Percentiles rank a stretch among this genome's conserved stretches.
These are phyloP conservation scores for Taxawa tesnikishii DNA, from an alignment of 2,329 filamentous ascomycete species.

Conservation along the genomic window DNA sequence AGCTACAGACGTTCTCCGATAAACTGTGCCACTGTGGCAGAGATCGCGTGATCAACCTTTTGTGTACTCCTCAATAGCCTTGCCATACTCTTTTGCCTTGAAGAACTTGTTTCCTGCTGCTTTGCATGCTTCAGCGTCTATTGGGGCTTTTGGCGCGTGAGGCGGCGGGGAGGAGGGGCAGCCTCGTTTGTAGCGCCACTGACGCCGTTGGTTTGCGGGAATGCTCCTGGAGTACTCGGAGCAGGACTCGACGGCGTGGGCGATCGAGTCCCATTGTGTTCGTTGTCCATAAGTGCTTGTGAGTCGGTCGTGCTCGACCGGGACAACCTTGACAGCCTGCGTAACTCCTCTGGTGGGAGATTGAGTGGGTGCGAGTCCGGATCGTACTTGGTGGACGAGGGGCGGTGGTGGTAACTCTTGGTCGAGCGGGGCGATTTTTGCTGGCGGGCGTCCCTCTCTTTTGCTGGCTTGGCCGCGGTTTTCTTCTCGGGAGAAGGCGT, in stretches of 20 bases:
- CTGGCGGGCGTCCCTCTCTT: too few species aligned
- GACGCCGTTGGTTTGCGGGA: constrained; percentile 40
- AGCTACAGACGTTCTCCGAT: constrained; percentile 9
- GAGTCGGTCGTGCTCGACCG: constrained; percentile 43
- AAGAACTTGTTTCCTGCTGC: constrained; percentile 90
- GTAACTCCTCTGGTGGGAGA: constrained; percentile 76
- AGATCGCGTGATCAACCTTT: constrained; percentile 52
- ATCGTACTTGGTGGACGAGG: constrained; percentile 35
- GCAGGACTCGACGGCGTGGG: constrained; percentile 37
- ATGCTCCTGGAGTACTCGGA: constrained; percentile 21
- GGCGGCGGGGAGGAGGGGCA: constrained; percentile 57
- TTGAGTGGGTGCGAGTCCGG: constrained; percentile 77
- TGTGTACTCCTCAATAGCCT: constrained; percentile 84
- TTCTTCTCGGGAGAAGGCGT: constrained; percentile 15
- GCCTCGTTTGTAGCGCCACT: constrained; percentile 31
- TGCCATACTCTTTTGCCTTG: constrained; percentile 81
- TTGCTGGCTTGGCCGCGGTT: too few species aligned
- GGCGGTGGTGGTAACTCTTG: constrained; percentile 9
- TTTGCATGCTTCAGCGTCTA: constrained; percentile 88
- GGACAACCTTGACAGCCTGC: constrained; percentile 58
- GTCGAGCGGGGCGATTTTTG: too few species aligned
- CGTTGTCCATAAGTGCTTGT: constrained; percentile 59
- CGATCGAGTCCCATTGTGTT: constrained; percentile 49
- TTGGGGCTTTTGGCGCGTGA: constrained; percentile 42
- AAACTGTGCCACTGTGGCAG: constrained; percentile 4